Evolutionary conservation across 169 alveolate species (phyloP), one percentile per base, ranked within the genome.

Genomic region (Babesia bigemina): DNA sequence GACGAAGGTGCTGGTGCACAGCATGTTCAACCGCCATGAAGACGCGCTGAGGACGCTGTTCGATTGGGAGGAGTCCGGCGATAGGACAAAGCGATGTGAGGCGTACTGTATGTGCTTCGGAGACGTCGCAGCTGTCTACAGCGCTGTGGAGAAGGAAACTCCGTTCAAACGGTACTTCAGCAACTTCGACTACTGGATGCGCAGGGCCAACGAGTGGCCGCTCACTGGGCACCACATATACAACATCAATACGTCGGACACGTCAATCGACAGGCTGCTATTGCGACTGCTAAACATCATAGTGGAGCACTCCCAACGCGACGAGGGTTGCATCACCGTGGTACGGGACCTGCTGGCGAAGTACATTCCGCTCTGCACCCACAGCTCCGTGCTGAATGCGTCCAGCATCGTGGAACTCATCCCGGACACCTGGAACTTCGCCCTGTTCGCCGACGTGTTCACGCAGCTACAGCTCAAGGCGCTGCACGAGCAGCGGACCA

Each of bases 51-150:
- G 69, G 28, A 70, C 84, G 48, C 55, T 79, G 12, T 79, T 44
- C 45, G 63, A 61, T 24, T 28, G 70, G 45, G 71, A 60, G 61
- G 21, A 62, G 36, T 12, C 24, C 21, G 55, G 28, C 12, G 63
- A 79, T 24, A 36, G 73, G 44, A 57, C 71, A 16, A 53, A 53
- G 63, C 45, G 56, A 6, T 79, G 87, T 61, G 87, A 79, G 36
- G 87, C 87, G 22, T 79, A 79, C 84, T 79, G 87, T 22, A 77
- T 79, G 28, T 79, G 87, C 44, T 71, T 71, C 45, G 87, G 87
- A 21, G 87, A 79, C 45, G 55, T 79, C 12, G 45, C 49, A 28
- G 10, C 76, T 2, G 33, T 29, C 14, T 58, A 36, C 42, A 71
- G 71, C n/a, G 55, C 61, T 22, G 22, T 44, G 33, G 61, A 49